Evolutionary conservation across 495 filamentous ascomycete species (phyloP), one percentile per base, ranked within the genome.

Genomic region (Bombardia bombarda): DNA sequence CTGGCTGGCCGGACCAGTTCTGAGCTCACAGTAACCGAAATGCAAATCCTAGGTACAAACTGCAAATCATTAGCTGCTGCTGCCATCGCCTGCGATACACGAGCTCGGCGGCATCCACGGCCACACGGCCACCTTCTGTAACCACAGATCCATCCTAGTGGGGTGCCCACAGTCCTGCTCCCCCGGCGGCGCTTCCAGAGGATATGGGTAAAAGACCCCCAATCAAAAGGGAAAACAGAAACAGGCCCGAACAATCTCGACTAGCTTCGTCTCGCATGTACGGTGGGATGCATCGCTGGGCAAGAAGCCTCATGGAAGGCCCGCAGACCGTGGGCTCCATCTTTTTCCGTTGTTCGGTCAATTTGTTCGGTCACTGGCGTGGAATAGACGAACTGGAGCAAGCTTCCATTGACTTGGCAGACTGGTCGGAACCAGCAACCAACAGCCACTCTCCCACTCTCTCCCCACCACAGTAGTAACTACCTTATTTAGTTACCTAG

Each of bases 141-240:
- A 22, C 26, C 19, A 26, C 30, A 46, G 38, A 21, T 40, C 38
- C 38, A 40, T 36, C 14, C 47, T 40, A 47, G 52, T 49, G 47
- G 34, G 44, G 16, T 40, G 18, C 42, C 38, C 35, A 23, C 36
- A 32, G 18, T 13, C 25, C 32, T 32, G 34, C 42, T 43, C 42
- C 47, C 51, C 48, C 47, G 49, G 32, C 52, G 47, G 55, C 57
- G 49, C 55, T 53, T 56, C 49, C 43, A 35, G 39, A 49, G 47
- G 44, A 41, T 52, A 53, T 50, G 55, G 49, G 47, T 51, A 55
- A 56, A 58, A 45, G 23, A 13, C 22, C 51, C 49, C 51, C 51
- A 55, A 58, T 52, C 49, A 55, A 52, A 41, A 49, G 49, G 46
- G 51, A 52, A 54, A 58, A 55, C 45, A 45, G 40, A 46, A 52